These are phyloP conservation scores for Scheffersomyces cryptocercus DNA, from an alignment of 1,139 yeast species.

Conservation along the genomic window DNA sequence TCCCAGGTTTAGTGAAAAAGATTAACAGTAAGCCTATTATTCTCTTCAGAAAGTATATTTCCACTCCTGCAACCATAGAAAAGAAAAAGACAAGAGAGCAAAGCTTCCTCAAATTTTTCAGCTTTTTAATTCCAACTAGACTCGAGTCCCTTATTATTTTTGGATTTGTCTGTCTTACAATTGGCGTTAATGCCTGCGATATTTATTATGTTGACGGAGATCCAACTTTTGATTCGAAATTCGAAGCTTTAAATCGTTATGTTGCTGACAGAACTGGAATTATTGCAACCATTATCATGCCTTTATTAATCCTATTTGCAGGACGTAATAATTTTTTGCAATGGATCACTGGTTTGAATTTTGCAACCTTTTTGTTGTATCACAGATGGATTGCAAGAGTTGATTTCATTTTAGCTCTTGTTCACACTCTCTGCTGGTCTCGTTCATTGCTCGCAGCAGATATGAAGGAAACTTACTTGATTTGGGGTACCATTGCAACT, in stretches of 20 bases:
- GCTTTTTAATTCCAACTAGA: slow-evolving; percentile 8
- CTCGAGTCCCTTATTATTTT: slow-evolving; percentile 13
- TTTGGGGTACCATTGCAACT: slow-evolving; percentile 34
- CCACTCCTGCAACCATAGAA: slow-evolving; percentile 32
- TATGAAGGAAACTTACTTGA: slow-evolving; percentile 19
- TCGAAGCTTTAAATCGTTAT: slow-evolving; percentile 22
- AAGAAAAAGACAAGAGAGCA: slow-evolving; percentile 26
- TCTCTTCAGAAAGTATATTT: slow-evolving; percentile 28
- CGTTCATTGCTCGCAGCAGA: slow-evolving; percentile 4
- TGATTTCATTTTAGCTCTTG: slow-evolving; percentile 22
- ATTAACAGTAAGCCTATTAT: slow-evolving; percentile 25
- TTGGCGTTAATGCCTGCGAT: slow-evolving; percentile 13
- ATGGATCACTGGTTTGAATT: slow-evolving; percentile 37
- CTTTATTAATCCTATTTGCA: slow-evolving; percentile 34
- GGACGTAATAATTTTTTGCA: slow-evolving; percentile 40
- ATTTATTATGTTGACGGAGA: slow-evolving; percentile 21
- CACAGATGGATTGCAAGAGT: slow-evolving; percentile 37
- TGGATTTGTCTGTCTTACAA: slow-evolving; percentile 6
- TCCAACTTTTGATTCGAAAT: slow-evolving; percentile 17
- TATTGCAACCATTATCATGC: slow-evolving; percentile 24
- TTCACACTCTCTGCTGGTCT: slow-evolving; percentile 41
- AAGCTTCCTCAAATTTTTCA: slow-evolving; percentile 18
- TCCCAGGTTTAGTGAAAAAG: slow-evolving; percentile 24
- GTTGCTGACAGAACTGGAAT: slow-evolving; percentile 27
- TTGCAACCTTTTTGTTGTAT: slow-evolving; percentile 28